Evolutionary conservation across 1,284 basidiomycete species (phyloP).

Genomic region (Mycosarcoma mackinlayi): DNA sequence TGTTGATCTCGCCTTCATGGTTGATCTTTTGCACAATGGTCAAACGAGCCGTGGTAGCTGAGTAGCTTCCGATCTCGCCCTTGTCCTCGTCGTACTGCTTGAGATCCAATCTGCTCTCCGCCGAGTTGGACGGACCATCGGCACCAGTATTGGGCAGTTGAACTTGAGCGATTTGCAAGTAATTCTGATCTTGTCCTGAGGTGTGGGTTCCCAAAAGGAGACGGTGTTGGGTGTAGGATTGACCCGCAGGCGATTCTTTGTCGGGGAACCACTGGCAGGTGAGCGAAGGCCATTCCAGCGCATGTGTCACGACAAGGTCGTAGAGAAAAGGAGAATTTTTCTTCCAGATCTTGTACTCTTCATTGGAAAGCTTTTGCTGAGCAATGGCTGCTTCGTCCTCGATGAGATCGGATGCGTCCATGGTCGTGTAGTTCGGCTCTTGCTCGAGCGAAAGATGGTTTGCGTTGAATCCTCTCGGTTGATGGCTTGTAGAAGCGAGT

Average conservation of each 20-base stretch:
- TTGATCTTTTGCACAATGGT: slow-evolving; percentile 94
- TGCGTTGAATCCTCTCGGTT: not conserved
- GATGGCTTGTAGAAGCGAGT: not conserved
- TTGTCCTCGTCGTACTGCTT: slow-evolving; percentile 91
- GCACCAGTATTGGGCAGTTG: slow-evolving; percentile 80
- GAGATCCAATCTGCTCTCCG: slow-evolving; percentile 78
- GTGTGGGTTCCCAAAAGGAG: slow-evolving; percentile 97
- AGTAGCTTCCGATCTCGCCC: slow-evolving; percentile 71
- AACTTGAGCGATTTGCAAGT: slow-evolving; percentile 91
- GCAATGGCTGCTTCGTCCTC: slow-evolving; percentile 61
- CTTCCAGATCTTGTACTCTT: slow-evolving; percentile 68
- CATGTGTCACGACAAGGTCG: slow-evolving; percentile 96
- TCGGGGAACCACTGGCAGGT: slow-evolving; percentile 99
- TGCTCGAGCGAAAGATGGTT: too few species aligned
- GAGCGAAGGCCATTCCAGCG: slow-evolving; percentile 96
- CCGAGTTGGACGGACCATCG: slow-evolving; percentile 45
- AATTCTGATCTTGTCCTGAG: slow-evolving; percentile 91
- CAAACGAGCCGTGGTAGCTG: slow-evolving; percentile 81
- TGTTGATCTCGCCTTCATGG: slow-evolving; percentile 94
- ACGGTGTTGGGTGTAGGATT: slow-evolving; percentile 90
- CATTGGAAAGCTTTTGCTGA: slow-evolving; percentile 62
- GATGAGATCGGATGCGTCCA: slow-evolving; percentile 54
- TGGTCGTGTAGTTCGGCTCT: slow-evolving; percentile 3
- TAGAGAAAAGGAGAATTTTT: slow-evolving; percentile 79
- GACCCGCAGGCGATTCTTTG: slow-evolving; percentile 83